These are phyloP conservation scores for Neopestalotiopsis sp. DNA, from an alignment of 2,329 filamentous ascomycete species.

Conservation along the genomic window DNA sequence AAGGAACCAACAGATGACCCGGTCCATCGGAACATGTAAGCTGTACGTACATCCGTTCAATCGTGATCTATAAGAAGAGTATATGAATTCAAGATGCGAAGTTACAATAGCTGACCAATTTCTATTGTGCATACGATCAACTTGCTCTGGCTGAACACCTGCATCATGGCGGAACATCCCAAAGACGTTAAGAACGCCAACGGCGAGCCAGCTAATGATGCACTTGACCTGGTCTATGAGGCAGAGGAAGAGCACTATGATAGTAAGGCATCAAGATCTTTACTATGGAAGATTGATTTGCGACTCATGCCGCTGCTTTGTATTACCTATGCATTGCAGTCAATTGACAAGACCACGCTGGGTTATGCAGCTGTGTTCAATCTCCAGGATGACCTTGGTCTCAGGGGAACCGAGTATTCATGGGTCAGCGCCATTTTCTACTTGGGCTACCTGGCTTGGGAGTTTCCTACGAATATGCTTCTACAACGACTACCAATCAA, in stretches of 20 bases:
- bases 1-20: not conserved
- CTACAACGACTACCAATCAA: slow-evolving; percentile 38
- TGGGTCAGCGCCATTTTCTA: slow-evolving; percentile 62
- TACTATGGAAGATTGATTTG: slow-evolving; percentile 24
- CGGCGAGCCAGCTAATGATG: not conserved
- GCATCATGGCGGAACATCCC: not conserved
- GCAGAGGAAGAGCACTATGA: slow-evolving; percentile 3
- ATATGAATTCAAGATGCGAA: not conserved
- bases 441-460: slow-evolving; percentile 47
- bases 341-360: slow-evolving; percentile 55
- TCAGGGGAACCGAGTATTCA: slow-evolving; percentile 64
- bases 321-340: slow-evolving; percentile 22
- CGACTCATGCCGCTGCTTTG: slow-evolving; percentile 23
- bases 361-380: slow-evolving; percentile 71
- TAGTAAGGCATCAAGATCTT: not conserved
- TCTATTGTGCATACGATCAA: too few relatives aligned
- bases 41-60: not conserved
- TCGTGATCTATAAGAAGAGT: not conserved
- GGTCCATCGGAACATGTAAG: not conserved
- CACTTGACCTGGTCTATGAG: slow-evolving; percentile 8
- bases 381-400: slow-evolving; percentile 61
- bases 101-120: too few relatives aligned
- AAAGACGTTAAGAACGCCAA: not conserved
- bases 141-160: not conserved
- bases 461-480: slow-evolving; percentile 36